These are phyloP conservation scores for Backusella macrospora DNA, from an alignment of 192 early-diverging fungal genomes.

Conservation along the genomic window DNA sequence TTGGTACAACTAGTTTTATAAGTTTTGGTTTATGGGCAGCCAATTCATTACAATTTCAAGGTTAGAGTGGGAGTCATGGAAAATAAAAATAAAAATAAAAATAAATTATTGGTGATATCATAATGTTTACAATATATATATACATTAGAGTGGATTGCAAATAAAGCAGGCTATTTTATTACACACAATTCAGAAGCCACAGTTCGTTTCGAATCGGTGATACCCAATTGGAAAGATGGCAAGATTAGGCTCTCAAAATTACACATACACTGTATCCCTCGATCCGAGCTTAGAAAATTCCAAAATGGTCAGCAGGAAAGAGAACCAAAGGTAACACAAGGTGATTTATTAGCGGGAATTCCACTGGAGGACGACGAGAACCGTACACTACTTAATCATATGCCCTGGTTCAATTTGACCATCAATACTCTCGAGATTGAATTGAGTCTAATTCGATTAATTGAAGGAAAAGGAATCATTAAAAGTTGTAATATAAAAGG, in stretches of 20 bases:
- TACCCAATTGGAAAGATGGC: conserved; percentile 92
- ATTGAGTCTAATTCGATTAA: conserved; percentile 85
- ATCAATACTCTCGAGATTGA: conserved; percentile 84
- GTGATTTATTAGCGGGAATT: conserved; percentile 32
- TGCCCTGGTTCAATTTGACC: conserved; percentile 73
- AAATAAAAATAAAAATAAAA: not conserved
- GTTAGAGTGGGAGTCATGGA: conserved; percentile 26
- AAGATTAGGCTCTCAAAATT: conserved; percentile 88
- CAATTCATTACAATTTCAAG: conserved; percentile 86
- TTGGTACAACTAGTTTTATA: conserved; percentile 89
- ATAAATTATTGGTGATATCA: conserved; percentile 3
- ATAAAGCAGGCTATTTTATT: conserved; percentile 74
- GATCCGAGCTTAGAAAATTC: conserved; percentile 39
- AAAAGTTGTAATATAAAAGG: conserved; percentile 83
- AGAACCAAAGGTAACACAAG: conserved; percentile 1
- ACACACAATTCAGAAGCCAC: conserved; percentile 77
- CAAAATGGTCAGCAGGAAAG: conserved; percentile 13
- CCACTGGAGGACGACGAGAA: conserved; percentile 35
- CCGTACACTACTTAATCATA: conserved; percentile 27
- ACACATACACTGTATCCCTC: conserved; percentile 46
- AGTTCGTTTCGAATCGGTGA: conserved; percentile 87
- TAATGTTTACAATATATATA: conserved; percentile 24
- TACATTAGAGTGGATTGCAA: conserved; percentile 72
- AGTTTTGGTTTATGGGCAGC: conserved; percentile 76
- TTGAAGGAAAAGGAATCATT: conserved; percentile 85